Conservation (phyloP, 148 eudicot genomes). For the Camellia japonica region DNA sequence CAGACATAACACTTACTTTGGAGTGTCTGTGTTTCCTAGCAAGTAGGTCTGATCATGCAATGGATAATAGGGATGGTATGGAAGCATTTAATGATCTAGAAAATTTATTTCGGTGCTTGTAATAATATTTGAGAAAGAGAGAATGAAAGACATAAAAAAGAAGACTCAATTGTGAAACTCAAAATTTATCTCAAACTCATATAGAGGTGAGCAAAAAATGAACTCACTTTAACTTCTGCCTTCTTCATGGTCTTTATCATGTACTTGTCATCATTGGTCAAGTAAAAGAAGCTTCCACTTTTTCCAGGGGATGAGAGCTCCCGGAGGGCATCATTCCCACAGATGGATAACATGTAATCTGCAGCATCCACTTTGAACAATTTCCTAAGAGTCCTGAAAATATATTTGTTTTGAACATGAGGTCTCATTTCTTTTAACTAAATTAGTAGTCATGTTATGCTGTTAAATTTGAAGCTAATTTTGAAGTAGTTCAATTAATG, state of each 20-base stretch:
- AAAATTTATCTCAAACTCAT: neutral
- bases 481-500: neutral
- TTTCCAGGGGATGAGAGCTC: constrained; percentile 95
- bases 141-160: neutral
- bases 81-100: neutral
- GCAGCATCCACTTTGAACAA: constrained; percentile 87
- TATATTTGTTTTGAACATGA: neutral
- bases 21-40: neutral
- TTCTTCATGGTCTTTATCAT: constrained; percentile 93
- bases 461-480: neutral
- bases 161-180: neutral
- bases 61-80: neutral
- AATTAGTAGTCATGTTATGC: neutral
- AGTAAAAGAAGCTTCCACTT: constrained; percentile 93
- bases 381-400: constrained; percentile 69
- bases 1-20: too few species aligned
- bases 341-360: constrained; percentile 86
- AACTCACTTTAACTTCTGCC: constrained; percentile 78
- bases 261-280: constrained; percentile 79
- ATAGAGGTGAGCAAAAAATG: neutral
- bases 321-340: constrained; percentile 84
- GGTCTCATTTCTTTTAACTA: neutral
- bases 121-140: neutral
- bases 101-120: neutral
- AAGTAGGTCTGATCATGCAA: neutral